phyloP scores from a whole-genome alignment of 164 flowering plant species.

The Vitis amurensis region DNA sequence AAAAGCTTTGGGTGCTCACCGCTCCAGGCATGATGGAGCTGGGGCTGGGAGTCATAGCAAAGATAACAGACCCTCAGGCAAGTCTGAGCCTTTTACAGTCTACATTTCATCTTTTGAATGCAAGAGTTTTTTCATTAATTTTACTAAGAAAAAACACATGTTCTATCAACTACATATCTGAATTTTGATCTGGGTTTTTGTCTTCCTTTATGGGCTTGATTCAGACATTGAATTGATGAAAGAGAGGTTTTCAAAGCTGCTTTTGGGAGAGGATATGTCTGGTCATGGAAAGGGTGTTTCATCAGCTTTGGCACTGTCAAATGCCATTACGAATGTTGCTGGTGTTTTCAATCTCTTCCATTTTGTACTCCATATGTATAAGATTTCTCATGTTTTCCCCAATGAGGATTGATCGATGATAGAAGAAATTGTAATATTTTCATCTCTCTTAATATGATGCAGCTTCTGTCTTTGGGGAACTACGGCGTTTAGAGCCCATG shows the following conservation, averaged over 20 bases:
- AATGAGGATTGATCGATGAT: neutral
- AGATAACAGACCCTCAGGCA: slow-evolving; percentile 20
- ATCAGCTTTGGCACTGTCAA: slow-evolving; percentile 33
- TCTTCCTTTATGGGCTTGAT: neutral
- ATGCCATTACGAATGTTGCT: slow-evolving; percentile 39
- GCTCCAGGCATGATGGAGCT: too few relatives aligned
- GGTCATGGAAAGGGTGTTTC: slow-evolving; percentile 42
- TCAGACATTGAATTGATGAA: slow-evolving; percentile 27
- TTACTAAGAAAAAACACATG: too few relatives aligned
- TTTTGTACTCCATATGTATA: too few relatives aligned
- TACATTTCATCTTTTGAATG: too few relatives aligned
- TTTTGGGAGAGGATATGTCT: slow-evolving; percentile 39
- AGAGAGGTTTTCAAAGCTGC: slow-evolving; percentile 30
- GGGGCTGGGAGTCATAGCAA: neutral
- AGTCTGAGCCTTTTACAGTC: neutral
- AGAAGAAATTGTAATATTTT: neutral
- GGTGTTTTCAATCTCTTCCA: slow-evolving; percentile 8
- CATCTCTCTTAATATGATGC: slow-evolving; percentile 8
- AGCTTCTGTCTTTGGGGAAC: slow-evolving; percentile 74
- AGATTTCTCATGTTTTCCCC: neutral
- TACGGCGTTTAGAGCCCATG: slow-evolving; percentile 56
- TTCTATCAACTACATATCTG: too few relatives aligned
- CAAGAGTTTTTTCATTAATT: too few relatives aligned
- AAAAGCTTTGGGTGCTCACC: slow-evolving; percentile 3
- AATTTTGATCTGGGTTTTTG: neutral